Evolutionary conservation across 257 asterid species (phyloP).

Genomic region (Linderniella brevidens): DNA sequence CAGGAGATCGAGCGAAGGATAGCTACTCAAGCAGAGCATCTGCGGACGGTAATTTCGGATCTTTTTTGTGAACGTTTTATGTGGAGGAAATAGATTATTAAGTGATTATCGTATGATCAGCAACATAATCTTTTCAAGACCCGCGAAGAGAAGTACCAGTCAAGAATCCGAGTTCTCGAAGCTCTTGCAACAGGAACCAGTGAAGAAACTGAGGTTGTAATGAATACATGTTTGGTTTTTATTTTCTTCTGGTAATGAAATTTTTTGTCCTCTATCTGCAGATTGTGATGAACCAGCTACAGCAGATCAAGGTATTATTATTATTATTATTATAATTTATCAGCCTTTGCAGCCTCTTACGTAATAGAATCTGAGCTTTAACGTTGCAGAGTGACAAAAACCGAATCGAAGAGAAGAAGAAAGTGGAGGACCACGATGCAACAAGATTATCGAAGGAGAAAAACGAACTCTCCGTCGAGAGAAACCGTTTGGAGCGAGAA

Average conservation of each 20-base stretch:
- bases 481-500: constrained; percentile 21
- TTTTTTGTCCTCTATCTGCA: constrained; percentile 18
- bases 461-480: constrained; percentile 22
- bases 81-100: too few relatives aligned
- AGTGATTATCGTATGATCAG: too few relatives aligned
- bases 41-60: constrained; percentile 41
- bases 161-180: constrained; percentile 82
- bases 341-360: neutral
- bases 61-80: too few relatives aligned
- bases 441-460: constrained; percentile 26
- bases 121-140: constrained; percentile 77
- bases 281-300: constrained; percentile 55
- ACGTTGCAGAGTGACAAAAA: constrained; percentile 18
- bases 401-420: constrained; percentile 12
- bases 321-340: neutral
- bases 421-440: constrained; percentile 15
- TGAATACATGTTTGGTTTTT: neutral
- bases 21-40: constrained; percentile 80
- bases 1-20: constrained; percentile 92
- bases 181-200: constrained; percentile 71
- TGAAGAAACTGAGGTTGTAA: constrained; percentile 61
- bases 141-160: constrained; percentile 90
- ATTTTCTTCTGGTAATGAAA: constrained; percentile 4
- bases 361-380: neutral
- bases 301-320: constrained; percentile 40